These are phyloP conservation scores for Eremochloa ophiuroides DNA, from an alignment of 176 grass and related monocot genomes.

Conservation along the genomic window DNA sequence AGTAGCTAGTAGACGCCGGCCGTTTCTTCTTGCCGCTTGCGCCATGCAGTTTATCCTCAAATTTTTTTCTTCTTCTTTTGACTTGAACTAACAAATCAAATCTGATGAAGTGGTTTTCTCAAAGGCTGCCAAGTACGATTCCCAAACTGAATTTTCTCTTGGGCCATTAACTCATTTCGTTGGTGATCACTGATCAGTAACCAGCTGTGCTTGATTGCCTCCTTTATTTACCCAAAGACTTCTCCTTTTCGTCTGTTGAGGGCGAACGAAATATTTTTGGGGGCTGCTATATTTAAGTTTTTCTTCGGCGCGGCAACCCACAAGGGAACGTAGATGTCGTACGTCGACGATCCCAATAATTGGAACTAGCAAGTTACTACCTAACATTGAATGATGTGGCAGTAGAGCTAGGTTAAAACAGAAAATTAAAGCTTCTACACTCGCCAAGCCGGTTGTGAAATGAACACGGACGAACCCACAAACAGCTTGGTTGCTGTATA, in stretches of 20 bases:
- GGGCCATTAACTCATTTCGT: not conserved
- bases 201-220: no score
- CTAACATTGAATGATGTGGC: constrained; percentile 15
- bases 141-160: not conserved
- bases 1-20: no score
- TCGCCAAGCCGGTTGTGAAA: not conserved
- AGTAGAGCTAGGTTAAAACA: constrained; percentile 4
- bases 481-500: constrained; percentile 19
- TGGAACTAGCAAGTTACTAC: not conserved
- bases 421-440: constrained; percentile 16
- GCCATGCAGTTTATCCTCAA: no score
- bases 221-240: not conserved
- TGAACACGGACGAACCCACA: not conserved
- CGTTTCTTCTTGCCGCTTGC: not conserved
- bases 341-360: constrained; percentile 4
- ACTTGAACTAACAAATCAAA: not conserved
- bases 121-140: not conserved
- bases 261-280: not conserved
- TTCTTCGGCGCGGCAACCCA: not conserved
- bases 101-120: not conserved
- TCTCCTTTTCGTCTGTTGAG: not conserved
- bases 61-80: not conserved
- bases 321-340: not conserved
- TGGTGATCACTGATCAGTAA: not conserved
- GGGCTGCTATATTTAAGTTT: not conserved